Evolutionary conservation across 2,329 filamentous ascomycete genomes (phyloP).

Genomic region (Diatrype stigma): DNA sequence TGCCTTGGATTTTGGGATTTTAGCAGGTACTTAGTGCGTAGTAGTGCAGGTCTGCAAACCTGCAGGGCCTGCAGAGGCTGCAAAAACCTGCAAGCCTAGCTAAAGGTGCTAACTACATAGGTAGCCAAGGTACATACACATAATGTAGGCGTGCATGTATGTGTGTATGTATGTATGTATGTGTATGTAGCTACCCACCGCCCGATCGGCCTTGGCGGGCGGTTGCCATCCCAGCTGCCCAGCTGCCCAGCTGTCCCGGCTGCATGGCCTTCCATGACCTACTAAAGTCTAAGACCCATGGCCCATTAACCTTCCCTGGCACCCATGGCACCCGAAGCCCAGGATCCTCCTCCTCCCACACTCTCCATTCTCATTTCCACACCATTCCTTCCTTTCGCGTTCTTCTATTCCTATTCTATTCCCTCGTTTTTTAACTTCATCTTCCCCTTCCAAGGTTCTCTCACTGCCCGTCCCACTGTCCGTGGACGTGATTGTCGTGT

Average conservation of each 20-base stretch:
- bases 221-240: neutral
- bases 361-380: neutral
- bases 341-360: neutral
- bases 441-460: slow-evolving; percentile 3
- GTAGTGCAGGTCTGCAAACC: no score
- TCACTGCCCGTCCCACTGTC: slow-evolving; percentile 5
- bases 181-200: neutral
- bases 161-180: no score
- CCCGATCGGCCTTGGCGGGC: neutral
- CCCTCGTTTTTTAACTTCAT: slow-evolving; percentile 8
- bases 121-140: no score
- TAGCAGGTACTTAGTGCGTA: no score
- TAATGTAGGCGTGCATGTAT: no score
- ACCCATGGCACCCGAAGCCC: neutral
- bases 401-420: slow-evolving; percentile 8
- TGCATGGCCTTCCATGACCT: neutral
- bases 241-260: neutral
- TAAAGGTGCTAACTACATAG: no score
- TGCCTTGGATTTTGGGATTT: neutral
- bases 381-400: neutral
- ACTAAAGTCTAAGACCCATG: no score
- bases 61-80: no score
- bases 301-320: neutral
- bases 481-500: slow-evolving; percentile 1
- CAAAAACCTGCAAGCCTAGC: no score